These are phyloP conservation scores for Coleophoma cylindrospora DNA, from an alignment of 2,329 filamentous ascomycete genomes.

Conservation along the genomic window DNA sequence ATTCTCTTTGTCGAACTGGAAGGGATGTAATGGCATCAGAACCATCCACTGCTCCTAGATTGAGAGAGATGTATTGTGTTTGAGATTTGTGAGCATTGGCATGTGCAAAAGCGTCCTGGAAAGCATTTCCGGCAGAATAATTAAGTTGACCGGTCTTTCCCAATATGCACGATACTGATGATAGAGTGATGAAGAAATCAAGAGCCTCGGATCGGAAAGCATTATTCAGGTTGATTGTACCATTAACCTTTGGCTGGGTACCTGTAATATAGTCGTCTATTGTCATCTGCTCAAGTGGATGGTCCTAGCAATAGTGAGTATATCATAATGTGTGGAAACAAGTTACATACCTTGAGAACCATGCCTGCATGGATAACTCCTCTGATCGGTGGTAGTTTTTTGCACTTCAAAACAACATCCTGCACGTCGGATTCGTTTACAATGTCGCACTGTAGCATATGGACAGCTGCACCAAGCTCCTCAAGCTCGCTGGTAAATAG, in stretches of 20 bases:
- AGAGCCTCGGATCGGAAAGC: constrained; percentile 1
- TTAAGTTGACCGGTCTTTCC: constrained; percentile 25
- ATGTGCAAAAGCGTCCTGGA: constrained; percentile 16
- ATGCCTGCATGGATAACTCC: constrained; percentile 22
- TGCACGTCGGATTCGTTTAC: constrained; percentile 1
- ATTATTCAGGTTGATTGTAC: constrained; percentile 8
- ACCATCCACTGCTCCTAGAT: constrained; percentile 14
- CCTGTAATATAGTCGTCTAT: constrained; percentile 6
- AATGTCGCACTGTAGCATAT: constrained; percentile 15
- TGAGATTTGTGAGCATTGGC: not conserved
- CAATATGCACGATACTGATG: constrained; percentile 2
- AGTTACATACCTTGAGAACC: constrained; percentile 15
- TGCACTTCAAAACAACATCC: not conserved
- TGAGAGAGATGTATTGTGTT: constrained; percentile 12
- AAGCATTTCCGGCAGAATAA: constrained; percentile 28
- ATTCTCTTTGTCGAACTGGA: constrained; percentile 4
- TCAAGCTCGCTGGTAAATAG: constrained; percentile 5
- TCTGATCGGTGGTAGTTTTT: constrained; percentile 11
- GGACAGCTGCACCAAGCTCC: constrained; percentile 8
- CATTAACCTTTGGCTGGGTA: constrained; percentile 9
- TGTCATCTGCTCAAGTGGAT: constrained; percentile 20
- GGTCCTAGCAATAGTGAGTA: constrained; percentile 8
- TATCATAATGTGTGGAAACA: not conserved
- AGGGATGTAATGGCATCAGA: constrained; percentile 8
- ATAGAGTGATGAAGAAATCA: constrained; percentile 13